A percentile compares a stretch with the other conserved stretches of the same genome.
These are phyloP conservation scores for Heterobasidion parviporum DNA, from an alignment of 1,284 basidiomycete species.

Conservation along the genomic window DNA sequence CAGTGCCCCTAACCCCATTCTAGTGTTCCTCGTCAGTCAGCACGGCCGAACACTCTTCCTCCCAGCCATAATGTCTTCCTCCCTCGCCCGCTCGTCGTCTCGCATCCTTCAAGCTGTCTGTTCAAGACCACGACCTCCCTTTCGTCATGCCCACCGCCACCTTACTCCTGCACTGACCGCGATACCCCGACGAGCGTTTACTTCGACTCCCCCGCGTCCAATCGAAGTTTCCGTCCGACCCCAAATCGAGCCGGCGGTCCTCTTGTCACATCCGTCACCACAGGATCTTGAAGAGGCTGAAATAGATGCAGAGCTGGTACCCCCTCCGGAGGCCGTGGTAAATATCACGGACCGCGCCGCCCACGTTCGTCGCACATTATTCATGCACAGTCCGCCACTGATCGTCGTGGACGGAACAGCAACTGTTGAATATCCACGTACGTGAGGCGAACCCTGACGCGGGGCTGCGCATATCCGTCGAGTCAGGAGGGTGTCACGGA, in stretches of 20 bases:
- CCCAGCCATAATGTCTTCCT: neutral
- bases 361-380: constrained; percentile 36
- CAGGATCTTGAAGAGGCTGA: neutral
- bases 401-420: constrained; percentile 31
- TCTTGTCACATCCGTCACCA: neutral
- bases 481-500: constrained; percentile 88
- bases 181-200: neutral
- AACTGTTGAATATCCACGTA: constrained; percentile 55
- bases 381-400: neutral
- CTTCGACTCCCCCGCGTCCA: neutral
- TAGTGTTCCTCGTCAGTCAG: no score
- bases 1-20: no score
- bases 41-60: no score
- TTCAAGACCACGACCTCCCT: no score
- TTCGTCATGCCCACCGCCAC: neutral
- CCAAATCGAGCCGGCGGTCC: neutral
- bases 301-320: constrained; percentile 27
- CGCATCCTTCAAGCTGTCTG: neutral
- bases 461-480: constrained; percentile 71
- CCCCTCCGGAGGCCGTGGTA: constrained; percentile 37
- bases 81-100: constrained; percentile 1
- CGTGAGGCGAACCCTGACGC: constrained; percentile 51
- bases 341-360: constrained; percentile 64
- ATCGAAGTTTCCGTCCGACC: neutral
- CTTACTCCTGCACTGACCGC: neutral